Evolutionary conservation across 257 asterid species (phyloP).

Genomic region (Capsicum rhomboideum): DNA sequence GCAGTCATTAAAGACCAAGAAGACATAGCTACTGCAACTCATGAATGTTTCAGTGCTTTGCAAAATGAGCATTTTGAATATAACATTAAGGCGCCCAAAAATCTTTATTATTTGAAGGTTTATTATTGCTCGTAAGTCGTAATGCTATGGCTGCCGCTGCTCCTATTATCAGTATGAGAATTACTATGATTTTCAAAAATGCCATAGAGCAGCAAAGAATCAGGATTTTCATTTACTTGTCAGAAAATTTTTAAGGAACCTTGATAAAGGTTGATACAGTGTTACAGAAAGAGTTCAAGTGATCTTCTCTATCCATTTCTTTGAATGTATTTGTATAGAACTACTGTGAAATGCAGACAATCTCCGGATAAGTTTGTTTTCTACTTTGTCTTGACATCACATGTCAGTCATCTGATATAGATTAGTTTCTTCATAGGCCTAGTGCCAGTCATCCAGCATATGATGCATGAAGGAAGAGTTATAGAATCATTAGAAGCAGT

Average conservation of each 20-base stretch:
- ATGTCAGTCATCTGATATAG: background rate
- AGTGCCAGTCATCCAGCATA: conserved; percentile 74
- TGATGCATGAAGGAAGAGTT: conserved; percentile 42
- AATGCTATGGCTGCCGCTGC: background rate
- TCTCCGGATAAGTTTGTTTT: background rate
- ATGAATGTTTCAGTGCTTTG: background rate
- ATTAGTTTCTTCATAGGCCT: conserved; percentile 43
- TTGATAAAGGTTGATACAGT: background rate
- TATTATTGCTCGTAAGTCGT: background rate
- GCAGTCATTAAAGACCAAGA: background rate
- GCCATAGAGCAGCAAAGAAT: background rate
- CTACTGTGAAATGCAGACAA: background rate
- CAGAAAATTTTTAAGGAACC: background rate
- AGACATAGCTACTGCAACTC: background rate
- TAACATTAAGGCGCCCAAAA: background rate
- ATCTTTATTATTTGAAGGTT: background rate
- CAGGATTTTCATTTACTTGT: background rate
- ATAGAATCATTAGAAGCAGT: conserved; percentile 55
- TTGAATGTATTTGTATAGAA: background rate
- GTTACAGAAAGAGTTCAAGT: background rate
- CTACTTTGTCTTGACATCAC: background rate
- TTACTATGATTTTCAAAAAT: background rate
- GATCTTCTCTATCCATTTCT: background rate
- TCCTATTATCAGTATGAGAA: background rate
- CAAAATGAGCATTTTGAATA: background rate